phyloP scores from a whole-genome alignment of 495 filamentous ascomycete species.

The Penicillium pancosmium region DNA sequence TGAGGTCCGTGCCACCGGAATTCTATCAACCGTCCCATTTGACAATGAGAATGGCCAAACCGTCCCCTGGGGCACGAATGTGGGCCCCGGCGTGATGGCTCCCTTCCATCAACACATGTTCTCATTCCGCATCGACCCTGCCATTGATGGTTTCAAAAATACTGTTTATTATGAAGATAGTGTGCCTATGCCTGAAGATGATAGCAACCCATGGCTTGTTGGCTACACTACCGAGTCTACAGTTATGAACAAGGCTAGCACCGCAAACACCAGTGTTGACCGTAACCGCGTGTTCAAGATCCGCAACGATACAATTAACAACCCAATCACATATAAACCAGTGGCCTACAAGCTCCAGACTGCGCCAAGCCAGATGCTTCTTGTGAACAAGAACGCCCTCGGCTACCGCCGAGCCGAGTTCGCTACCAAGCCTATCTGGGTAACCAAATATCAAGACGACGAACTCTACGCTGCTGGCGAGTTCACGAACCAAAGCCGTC shows the following conservation, averaged over 20 bases:
- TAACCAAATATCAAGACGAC: slow-evolving; percentile 74
- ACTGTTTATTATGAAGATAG: slow-evolving; percentile 72
- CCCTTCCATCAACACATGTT: slow-evolving; percentile 89
- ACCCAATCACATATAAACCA: slow-evolving; percentile 73
- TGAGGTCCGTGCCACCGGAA: slow-evolving; percentile 84
- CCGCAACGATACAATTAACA: slow-evolving; percentile 65
- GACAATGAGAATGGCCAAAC: slow-evolving; percentile 59
- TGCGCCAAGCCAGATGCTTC: slow-evolving; percentile 76
- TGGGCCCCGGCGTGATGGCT: slow-evolving; percentile 82
- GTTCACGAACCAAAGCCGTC: slow-evolving; percentile 83
- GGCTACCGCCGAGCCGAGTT: slow-evolving; percentile 80
- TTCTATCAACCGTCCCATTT: slow-evolving; percentile 82
- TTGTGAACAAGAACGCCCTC: slow-evolving; percentile 68
- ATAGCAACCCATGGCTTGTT: slow-evolving; percentile 77
- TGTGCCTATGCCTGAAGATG: slow-evolving; percentile 68
- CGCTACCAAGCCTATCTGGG: slow-evolving; percentile 79
- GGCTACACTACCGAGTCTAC: slow-evolving; percentile 73
- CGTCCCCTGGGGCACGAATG: slow-evolving; percentile 78
- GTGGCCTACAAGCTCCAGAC: slow-evolving; percentile 79
- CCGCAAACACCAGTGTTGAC: slow-evolving; percentile 63
- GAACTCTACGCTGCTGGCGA: slow-evolving; percentile 82
- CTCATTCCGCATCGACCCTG: slow-evolving; percentile 82
- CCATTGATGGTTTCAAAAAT: slow-evolving; percentile 75
- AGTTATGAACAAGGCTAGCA: slow-evolving; percentile 59
- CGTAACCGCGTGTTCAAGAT: slow-evolving; percentile 79